Evolutionary conservation across 495 filamentous ascomycete species (phyloP).

Genomic region (Annulohypoxylon stygium): DNA sequence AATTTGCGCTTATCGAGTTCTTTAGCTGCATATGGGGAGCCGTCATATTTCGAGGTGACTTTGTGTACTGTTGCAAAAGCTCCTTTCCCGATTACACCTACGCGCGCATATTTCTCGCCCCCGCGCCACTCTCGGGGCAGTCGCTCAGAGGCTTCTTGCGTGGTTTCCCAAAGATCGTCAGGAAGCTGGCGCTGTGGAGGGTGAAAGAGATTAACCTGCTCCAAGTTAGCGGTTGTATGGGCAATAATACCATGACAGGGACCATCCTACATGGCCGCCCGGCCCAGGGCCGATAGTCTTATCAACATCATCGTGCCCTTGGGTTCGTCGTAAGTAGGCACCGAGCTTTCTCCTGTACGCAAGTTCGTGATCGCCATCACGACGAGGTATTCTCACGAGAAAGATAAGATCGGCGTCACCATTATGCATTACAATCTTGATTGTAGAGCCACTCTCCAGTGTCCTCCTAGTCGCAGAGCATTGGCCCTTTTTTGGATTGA

Average conservation of each 20-base stretch:
- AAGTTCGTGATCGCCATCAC: conserved; percentile 67
- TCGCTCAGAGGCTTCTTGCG: conserved; percentile 37
- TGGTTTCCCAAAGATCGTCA: conserved; percentile 20
- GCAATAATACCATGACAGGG: neutral
- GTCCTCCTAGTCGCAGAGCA: conserved; percentile 62
- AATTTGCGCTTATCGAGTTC: conserved; percentile 90
- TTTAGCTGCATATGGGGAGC: conserved; percentile 86
- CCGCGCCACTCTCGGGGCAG: conserved; percentile 77
- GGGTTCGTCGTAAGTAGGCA: conserved; percentile 60
- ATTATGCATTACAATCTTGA: conserved; percentile 73
- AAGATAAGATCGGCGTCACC: conserved; percentile 72
- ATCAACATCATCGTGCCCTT: conserved; percentile 43
- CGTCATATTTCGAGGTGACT: conserved; percentile 82
- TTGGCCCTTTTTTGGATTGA: conserved; percentile 51
- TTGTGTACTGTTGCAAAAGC: conserved; percentile 95
- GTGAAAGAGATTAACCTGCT: conserved; percentile 51
- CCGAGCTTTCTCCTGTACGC: conserved; percentile 72
- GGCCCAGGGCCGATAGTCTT: conserved; percentile 62
- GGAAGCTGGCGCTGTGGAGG: conserved; percentile 14
- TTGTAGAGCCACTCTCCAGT: conserved; percentile 77
- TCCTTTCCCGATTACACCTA: conserved; percentile 85
- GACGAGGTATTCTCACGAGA: conserved; percentile 83
- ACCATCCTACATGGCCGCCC: conserved; percentile 57
- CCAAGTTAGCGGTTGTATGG: conserved; percentile 19
- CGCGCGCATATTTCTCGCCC: conserved; percentile 82